Evolutionary conservation across 495 filamentous ascomycete species (phyloP).

Genomic region (Stereocaulon alpinum): DNA sequence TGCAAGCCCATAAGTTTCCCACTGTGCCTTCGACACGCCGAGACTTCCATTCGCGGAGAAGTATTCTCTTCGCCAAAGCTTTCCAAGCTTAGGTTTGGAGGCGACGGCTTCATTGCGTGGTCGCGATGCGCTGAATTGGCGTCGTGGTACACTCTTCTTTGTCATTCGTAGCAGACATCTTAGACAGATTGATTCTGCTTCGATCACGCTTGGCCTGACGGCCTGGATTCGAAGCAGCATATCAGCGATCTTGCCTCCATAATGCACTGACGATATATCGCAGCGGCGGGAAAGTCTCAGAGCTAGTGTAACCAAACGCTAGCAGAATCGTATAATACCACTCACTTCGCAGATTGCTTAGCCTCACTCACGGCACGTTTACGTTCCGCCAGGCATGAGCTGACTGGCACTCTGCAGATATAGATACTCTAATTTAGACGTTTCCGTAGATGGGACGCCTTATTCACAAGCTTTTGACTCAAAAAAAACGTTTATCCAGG

Average conservation of each 20-base stretch:
- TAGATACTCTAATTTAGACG: not conserved
- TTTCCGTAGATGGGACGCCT: not conserved
- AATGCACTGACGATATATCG: not conserved
- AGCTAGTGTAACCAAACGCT: slow-evolving; percentile 7
- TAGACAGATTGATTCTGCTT: slow-evolving; percentile 9
- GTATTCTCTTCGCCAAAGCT: slow-evolving; percentile 19
- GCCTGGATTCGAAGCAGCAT: slow-evolving; percentile 9
- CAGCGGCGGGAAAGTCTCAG: not conserved
- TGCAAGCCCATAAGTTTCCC: not conserved
- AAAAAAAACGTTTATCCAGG: not conserved
- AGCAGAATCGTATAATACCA: not conserved
- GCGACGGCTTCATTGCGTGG: not conserved
- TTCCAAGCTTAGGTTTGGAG: slow-evolving; percentile 4
- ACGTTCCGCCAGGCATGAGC: no score
- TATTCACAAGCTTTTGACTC: not conserved
- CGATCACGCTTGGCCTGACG: not conserved
- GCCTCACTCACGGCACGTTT: not conserved
- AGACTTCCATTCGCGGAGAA: slow-evolving; percentile 22
- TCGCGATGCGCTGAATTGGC: slow-evolving; percentile 10
- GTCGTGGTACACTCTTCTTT: not conserved
- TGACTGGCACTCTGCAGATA: not conserved
- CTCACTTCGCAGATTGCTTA: not conserved
- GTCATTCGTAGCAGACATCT: slow-evolving; percentile 10
- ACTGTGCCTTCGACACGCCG: not conserved
- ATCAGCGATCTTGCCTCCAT: not conserved